Evolutionary conservation across 2,329 filamentous ascomycete species (phyloP).

Genomic region (Dactylellina haptotyla): DNA sequence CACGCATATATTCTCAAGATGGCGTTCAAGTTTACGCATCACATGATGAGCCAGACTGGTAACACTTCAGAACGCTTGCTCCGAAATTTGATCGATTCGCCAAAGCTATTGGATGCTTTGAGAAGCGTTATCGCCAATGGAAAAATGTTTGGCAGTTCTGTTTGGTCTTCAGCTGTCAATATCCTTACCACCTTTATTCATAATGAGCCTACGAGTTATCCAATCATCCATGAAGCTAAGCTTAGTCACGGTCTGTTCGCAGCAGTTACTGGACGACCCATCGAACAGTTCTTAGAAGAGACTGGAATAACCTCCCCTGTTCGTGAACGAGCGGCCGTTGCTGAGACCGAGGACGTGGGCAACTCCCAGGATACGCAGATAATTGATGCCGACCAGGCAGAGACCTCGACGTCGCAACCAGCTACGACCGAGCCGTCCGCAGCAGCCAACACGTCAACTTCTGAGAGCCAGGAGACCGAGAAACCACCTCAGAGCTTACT

Average conservation of each 20-base stretch:
- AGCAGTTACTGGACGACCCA: slow-evolving; percentile 71
- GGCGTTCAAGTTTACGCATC: slow-evolving; percentile 94
- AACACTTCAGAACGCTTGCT: slow-evolving; percentile 89
- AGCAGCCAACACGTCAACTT: not conserved
- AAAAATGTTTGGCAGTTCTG: slow-evolving; percentile 83
- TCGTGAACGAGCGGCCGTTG: slow-evolving; percentile 29
- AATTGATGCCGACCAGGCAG: slow-evolving; percentile 45
- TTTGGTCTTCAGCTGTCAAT: slow-evolving; percentile 93
- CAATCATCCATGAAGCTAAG: slow-evolving; percentile 92
- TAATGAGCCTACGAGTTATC: slow-evolving; percentile 97
- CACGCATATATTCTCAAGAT: slow-evolving; percentile 72
- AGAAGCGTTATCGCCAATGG: slow-evolving; percentile 84
- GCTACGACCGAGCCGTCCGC: not conserved
- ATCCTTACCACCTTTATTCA: slow-evolving; percentile 97
- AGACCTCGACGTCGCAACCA: slow-evolving; percentile 31
- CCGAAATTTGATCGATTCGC: slow-evolving; percentile 92
- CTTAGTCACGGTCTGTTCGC: slow-evolving; percentile 87
- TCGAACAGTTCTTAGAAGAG: slow-evolving; percentile 42
- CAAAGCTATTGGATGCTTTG: slow-evolving; percentile 80
- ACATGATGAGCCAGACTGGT: slow-evolving; percentile 85
- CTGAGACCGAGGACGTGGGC: slow-evolving; percentile 22
- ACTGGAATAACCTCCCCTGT: slow-evolving; percentile 21
- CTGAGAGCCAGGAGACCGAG: slow-evolving; percentile 28
- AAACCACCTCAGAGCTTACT: slow-evolving; percentile 27
- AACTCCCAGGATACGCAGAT: slow-evolving; percentile 51